Conservation (phyloP, 2,329 filamentous ascomycete species). For the Scedosporium dehoogii region DNA sequence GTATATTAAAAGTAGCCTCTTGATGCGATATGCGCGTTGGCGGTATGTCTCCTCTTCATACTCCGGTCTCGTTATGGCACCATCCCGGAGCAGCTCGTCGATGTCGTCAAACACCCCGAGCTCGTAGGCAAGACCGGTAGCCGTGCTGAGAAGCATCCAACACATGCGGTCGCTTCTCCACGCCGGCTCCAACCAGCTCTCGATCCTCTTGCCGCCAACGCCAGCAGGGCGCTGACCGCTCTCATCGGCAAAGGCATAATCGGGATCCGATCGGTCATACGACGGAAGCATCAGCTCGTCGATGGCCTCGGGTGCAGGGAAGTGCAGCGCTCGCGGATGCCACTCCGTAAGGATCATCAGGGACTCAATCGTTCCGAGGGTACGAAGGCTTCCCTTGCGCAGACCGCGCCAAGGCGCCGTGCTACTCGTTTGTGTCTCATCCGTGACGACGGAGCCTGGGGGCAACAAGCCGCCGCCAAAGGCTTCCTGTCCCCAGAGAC, state of each 20-base stretch:
- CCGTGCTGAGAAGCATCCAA: conserved; percentile 93
- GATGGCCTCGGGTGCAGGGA: conserved; percentile 70
- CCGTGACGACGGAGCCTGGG: conserved; percentile 46
- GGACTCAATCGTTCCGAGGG: conserved; percentile 88
- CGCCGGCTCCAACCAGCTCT: conserved; percentile 92
- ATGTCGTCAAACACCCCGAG: conserved; percentile 92
- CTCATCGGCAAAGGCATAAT: conserved; percentile 33
- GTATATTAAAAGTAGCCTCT: conserved; percentile 80
- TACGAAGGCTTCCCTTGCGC: conserved; percentile 70
- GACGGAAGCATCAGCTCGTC: conserved; percentile 58
- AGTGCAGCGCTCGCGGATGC: conserved; percentile 91
- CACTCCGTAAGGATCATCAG: conserved; percentile 92
- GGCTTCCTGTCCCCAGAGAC: conserved; percentile 92
- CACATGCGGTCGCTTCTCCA: conserved; percentile 95
- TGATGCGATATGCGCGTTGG: conserved; percentile 69
- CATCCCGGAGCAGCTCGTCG: conserved; percentile 55
- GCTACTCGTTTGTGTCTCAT: conserved; percentile 53
- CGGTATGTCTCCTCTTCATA: conserved; percentile 70
- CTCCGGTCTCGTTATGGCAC: conserved; percentile 50
- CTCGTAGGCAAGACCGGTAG: conserved; percentile 83
- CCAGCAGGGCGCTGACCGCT: conserved; percentile 27
- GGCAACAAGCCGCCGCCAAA: conserved; percentile 83
- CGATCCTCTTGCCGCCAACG: conserved; percentile 73
- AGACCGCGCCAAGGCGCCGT: conserved; percentile 62
- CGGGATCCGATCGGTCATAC: conserved; percentile 33